Conservation (phyloP, 2,329 filamentous ascomycete genomes). For the Fusarium newnesense region DNA sequence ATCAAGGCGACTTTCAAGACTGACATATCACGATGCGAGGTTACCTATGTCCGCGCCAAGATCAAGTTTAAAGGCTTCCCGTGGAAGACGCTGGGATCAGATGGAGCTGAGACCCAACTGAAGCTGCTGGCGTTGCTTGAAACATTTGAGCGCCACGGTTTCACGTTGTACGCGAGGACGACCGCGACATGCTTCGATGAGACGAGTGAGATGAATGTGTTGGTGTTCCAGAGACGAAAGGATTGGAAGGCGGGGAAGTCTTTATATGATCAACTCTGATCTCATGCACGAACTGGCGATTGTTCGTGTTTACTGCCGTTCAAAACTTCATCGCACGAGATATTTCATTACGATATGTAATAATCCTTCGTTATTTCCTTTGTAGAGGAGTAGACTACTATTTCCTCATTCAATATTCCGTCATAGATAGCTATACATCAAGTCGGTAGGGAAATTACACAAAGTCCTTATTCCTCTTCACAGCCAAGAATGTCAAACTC, state of each 20-base stretch:
- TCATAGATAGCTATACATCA: too few relatives aligned
- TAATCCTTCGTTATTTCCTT: accelerated
- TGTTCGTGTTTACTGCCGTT: too few relatives aligned
- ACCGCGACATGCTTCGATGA: conserved; percentile 1
- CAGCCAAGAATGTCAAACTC: conserved; percentile 34
- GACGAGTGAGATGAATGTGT: not conserved
- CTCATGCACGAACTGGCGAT: not conserved
- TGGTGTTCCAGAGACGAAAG: conserved; percentile 18
- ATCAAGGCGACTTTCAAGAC: not conserved
- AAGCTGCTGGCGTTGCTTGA: conserved; percentile 16
- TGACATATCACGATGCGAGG: conserved; percentile 10
- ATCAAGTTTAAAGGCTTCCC: conserved; percentile 18
- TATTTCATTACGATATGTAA: not conserved
- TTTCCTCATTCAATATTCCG: accelerated
- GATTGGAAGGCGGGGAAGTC: not conserved
- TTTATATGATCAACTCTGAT: not conserved
- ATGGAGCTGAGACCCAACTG: conserved; percentile 3
- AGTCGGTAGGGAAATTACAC: not conserved
- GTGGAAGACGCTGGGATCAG: not conserved
- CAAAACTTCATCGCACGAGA: not conserved
- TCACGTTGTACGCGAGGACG: not conserved
- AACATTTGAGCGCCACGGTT: conserved; percentile 6
- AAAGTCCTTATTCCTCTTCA: conserved; percentile 14
- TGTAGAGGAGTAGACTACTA: accelerated
- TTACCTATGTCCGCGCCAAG: not conserved